Base-by-base conservation (phyloP, 371 early-diverging fungal species). In the Blastocladiella emersonii region DNA sequence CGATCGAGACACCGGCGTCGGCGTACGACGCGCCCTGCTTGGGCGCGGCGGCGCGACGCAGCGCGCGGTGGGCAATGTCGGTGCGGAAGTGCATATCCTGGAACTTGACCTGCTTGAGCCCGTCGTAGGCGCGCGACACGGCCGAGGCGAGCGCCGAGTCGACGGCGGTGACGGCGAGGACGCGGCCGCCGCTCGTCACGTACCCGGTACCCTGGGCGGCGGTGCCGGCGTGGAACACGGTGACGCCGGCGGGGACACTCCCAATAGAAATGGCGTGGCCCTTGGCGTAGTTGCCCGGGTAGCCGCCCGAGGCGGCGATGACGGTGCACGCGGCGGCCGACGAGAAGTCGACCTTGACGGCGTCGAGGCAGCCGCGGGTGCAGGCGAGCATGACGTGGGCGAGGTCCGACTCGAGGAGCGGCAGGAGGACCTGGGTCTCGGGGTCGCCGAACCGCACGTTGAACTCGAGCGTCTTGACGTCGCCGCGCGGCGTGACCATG, bases 361-460 rank as follows among this genome's bases (percentile, higher is more conserved):
- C 85, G 72, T 98, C 98, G 55, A 98, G 74, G 51, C 91, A 84
- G 49, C 92, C 91, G 71, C 92, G 89, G 39, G 84, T 84, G 66
- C 87, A 86, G 36, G 97, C 94, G 71, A 92, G 65, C 78, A 92
- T 77, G 56, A 95, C 83, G 65, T 92, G 88, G 43, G 86, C 88
- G 61, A 98, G 73, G 74, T 95, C 95, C 34, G 85, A 83, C 39
- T 80, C 77, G 57, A 98, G 75, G 43, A 98, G 77, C 32, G 95
- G 95, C 62, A 98, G 77, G 7, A 94, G 88, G 13, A 88, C 93
- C 73, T 98, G 91, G 21, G 95, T 95, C 72, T 98, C 98, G 34
- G 98, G 98, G 68, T 98, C 98, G 39, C 98, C 98, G 65, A 98
- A 95, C 34, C 98, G 86, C 65, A 90, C 89, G 70, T 98, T 98